phyloP scores from a whole-genome alignment of 1,139 yeast species.

The Protomyces macrosporus region DNA sequence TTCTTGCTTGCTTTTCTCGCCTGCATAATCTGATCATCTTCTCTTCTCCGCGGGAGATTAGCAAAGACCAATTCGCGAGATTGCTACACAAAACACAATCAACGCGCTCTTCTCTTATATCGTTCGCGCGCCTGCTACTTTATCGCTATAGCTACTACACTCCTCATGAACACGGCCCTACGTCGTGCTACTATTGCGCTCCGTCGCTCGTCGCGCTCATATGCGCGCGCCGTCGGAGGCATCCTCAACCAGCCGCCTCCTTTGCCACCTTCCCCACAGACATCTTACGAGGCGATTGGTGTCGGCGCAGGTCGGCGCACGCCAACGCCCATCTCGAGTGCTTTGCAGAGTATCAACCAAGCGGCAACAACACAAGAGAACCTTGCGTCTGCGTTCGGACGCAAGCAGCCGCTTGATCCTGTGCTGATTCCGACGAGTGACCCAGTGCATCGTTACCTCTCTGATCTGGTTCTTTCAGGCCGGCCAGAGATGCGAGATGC shows the following conservation, averaged over 20 bases:
- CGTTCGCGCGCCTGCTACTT: too few species aligned
- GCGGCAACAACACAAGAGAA: not conserved
- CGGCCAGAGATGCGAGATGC: not conserved
- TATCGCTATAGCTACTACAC: not conserved
- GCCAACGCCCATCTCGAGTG: not conserved
- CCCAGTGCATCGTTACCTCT: not conserved
- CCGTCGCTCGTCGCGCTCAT: not conserved
- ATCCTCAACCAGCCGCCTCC: slow-evolving; percentile 18
- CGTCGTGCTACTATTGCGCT: not conserved
- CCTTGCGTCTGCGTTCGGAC: not conserved
- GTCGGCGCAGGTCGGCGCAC: not conserved
- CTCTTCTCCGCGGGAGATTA: too few species aligned
- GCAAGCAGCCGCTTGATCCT: slow-evolving; percentile 1
- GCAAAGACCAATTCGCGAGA: too few species aligned
- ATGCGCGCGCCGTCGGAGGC: slow-evolving; percentile 21
- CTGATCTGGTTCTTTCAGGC: not conserved
- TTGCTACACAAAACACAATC: too few species aligned
- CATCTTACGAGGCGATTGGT: not conserved
- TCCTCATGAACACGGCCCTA: not conserved
- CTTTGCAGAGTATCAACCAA: not conserved
- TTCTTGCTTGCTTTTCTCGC: too few species aligned
- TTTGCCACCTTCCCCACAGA: not conserved
- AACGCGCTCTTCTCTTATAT: too few species aligned
- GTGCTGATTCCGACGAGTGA: not conserved
- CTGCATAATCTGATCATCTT: too few species aligned